A percentile compares a stretch with the other conserved stretches of the same genome.
These are phyloP conservation scores for Hanseniaspora vineae DNA, from an alignment of 805 yeast genomes.

Conservation along the genomic window DNA sequence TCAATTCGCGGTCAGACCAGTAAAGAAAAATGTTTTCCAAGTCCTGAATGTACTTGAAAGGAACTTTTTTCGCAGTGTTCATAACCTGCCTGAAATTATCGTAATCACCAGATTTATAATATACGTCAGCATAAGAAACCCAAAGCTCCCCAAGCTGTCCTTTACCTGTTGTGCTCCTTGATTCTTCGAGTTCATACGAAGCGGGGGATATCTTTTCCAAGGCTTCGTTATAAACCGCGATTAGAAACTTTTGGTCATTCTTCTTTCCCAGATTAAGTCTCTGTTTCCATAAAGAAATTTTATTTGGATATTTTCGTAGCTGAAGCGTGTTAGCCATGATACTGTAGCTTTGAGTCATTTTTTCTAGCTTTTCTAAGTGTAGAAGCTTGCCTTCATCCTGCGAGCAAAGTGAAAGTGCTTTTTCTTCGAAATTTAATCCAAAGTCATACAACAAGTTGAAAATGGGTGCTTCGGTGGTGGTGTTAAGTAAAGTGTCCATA, in stretches of 20 bases:
- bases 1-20: conserved; percentile 61
- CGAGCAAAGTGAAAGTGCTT: neutral
- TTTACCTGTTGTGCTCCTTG: conserved; percentile 30
- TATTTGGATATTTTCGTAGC: conserved; percentile 47
- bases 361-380: conserved; percentile 35
- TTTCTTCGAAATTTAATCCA: conserved; percentile 5
- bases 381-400: conserved; percentile 7
- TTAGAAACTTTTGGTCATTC: conserved; percentile 39
- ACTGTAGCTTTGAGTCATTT: conserved; percentile 42
- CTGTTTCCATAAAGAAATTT: conserved; percentile 56
- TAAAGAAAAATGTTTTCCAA: conserved; percentile 55
- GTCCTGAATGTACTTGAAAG: conserved; percentile 49
- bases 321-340: conserved; percentile 54
- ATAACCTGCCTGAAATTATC: conserved; percentile 49
- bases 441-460: conserved; percentile 7
- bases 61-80: conserved; percentile 57
- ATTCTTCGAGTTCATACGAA: conserved; percentile 22
- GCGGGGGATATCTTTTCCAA: conserved; percentile 35
- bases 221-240: conserved; percentile 29
- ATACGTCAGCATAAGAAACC: conserved; percentile 55
- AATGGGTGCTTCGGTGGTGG: conserved; percentile 3
- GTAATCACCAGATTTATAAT: conserved; percentile 41
- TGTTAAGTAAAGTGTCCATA: conserved; percentile 16
- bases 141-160: conserved; percentile 47
- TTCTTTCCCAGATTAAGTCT: conserved; percentile 35